Conservation (phyloP, 257 asterid species). For the Petunia secreta region DNA sequence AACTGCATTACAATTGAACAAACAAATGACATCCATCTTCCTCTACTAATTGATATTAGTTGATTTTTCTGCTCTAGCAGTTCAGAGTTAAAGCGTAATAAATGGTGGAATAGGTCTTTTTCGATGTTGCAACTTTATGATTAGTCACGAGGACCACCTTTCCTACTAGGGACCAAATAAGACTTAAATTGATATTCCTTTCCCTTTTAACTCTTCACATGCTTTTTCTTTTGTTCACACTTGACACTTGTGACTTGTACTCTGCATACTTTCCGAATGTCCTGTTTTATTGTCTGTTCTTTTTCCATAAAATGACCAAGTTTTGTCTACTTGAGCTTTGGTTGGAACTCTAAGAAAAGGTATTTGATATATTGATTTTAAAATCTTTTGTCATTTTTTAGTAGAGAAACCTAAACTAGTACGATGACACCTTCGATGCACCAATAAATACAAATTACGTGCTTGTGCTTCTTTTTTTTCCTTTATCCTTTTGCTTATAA, state of each 20-base stretch:
- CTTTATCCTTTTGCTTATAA: background rate
- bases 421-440: background rate
- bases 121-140: background rate
- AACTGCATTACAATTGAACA: background rate
- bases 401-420: background rate
- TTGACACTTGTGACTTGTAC: background rate
- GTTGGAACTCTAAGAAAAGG: background rate
- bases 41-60: background rate
- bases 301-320: background rate
- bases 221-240: background rate
- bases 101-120: background rate
- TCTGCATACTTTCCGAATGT: background rate
- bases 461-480: no score
- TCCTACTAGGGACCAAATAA: slow-evolving; percentile 7
- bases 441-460: background rate
- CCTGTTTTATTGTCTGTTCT: background rate
- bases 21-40: no score
- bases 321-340: slow-evolving; percentile 5
- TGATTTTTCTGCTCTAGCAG: background rate
- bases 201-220: background rate
- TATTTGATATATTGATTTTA: background rate
- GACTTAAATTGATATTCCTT: background rate
- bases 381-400: background rate
- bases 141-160: background rate
- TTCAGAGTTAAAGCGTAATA: background rate